phyloP scores from a whole-genome alignment of 2,329 filamentous ascomycete genomes.

The Trichoderma polysporum region DNA sequence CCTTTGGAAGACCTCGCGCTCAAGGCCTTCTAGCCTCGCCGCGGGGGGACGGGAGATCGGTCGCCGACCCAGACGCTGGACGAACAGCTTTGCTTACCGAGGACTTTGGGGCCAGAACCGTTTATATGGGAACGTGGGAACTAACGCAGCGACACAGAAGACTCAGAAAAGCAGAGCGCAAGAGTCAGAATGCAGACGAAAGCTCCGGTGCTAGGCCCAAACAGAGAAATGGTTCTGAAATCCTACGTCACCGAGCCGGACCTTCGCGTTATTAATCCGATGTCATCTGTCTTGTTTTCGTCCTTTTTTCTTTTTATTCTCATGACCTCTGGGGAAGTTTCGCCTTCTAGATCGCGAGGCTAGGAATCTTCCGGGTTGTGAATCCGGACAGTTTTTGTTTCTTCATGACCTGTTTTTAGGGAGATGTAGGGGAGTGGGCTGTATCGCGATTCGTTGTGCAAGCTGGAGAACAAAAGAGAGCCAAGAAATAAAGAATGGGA shows the following conservation, averaged over 20 bases:
- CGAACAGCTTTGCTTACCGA: background rate
- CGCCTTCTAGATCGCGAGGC: slow-evolving; percentile 5
- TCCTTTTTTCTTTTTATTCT: background rate
- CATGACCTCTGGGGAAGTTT: background rate
- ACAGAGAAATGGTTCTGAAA: background rate
- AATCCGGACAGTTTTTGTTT: background rate
- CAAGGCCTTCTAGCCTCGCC: background rate
- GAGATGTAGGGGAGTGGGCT: background rate
- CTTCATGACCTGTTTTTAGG: background rate
- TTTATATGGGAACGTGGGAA: no score
- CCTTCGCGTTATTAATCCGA: slow-evolving; percentile 1
- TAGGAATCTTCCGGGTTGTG: slow-evolving; percentile 17
- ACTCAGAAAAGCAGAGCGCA: background rate
- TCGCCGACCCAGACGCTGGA: slow-evolving; percentile 10
- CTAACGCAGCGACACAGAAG: background rate
- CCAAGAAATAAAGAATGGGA: background rate
- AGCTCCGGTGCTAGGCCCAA: slow-evolving; percentile 7
- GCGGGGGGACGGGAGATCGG: slow-evolving; percentile 17
- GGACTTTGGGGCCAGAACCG: no score
- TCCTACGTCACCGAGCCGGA: slow-evolving; percentile 4
- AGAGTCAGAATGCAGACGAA: background rate
- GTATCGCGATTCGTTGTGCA: background rate
- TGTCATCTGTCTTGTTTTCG: background rate
- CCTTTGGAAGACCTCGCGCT: background rate
- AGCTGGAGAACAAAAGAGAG: background rate